Percentiles rank a stretch among this genome's conserved stretches.
Evolutionary conservation across 768 basidiomycete species (phyloP).

Genomic region (Termitomyces sp.): DNA sequence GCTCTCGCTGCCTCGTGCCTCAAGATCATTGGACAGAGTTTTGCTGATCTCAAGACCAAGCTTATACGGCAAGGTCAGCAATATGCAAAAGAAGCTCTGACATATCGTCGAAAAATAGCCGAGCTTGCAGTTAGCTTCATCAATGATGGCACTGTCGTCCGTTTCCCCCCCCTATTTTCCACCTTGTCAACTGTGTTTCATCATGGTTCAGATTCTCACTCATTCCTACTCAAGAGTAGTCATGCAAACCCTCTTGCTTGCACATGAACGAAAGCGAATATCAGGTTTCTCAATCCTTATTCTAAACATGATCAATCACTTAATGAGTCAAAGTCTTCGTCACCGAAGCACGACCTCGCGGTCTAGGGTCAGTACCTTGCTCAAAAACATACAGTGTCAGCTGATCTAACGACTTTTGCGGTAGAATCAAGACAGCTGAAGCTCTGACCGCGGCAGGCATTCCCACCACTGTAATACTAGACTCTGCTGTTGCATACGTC

Average conservation of each 20-base stretch:
- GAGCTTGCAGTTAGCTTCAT: conserved; percentile 87
- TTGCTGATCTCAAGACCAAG: conserved; percentile 77
- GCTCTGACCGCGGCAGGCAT: conserved; percentile 84
- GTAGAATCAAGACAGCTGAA: conserved; percentile 86
- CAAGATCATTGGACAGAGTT: conserved; percentile 46
- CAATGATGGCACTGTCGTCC: conserved; percentile 87
- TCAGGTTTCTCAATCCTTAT: conserved; percentile 40
- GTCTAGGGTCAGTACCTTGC: conserved; percentile 62
- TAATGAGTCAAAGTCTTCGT: conserved; percentile 65
- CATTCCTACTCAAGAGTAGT: conserved; percentile 97
- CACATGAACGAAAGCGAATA: conserved; percentile 88
- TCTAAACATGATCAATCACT: conserved; percentile 5
- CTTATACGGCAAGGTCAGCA: conserved; percentile 76
- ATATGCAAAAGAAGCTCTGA: conserved; percentile 73
- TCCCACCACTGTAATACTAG: conserved; percentile 90
- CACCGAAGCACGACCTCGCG: conserved; percentile 89
- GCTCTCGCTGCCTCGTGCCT: conserved; percentile 6
- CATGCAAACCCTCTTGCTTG: conserved; percentile 84
- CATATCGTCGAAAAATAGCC: conserved; percentile 88
- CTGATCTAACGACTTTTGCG: conserved; percentile 10
- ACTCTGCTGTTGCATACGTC: conserved; percentile 94
- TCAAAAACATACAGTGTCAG: conserved; percentile 9
- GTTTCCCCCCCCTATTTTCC: conserved; percentile 11
- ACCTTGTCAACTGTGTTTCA: conserved; percentile 6
- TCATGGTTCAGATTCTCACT: conserved; percentile 70